These are phyloP conservation scores for Diaporthe sp. DNA, from an alignment of 2,329 filamentous ascomycete genomes.

Conservation along the genomic window DNA sequence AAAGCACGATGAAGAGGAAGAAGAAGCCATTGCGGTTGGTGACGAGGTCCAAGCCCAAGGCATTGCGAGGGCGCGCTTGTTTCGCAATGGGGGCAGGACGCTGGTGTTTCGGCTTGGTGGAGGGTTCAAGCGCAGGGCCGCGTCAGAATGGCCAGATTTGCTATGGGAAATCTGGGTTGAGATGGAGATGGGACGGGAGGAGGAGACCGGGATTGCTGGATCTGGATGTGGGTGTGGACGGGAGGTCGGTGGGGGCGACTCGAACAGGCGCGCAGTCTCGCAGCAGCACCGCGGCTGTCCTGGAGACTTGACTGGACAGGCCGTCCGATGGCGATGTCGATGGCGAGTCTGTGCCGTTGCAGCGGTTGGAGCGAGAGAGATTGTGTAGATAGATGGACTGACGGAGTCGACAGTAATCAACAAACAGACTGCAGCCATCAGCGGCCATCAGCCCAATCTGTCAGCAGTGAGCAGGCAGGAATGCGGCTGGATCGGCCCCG, in stretches of 20 bases:
- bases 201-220: slow-evolving; percentile 15
- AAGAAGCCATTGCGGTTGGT: not conserved
- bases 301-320: not conserved
- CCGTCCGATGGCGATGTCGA: not conserved
- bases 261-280: not conserved
- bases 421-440: too few relatives aligned
- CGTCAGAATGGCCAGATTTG: slow-evolving; percentile 31
- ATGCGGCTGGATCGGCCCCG: slow-evolving; percentile 15
- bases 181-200: slow-evolving; percentile 3
- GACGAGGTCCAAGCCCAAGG: slow-evolving; percentile 25
- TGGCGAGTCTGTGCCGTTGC: not conserved
- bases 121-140: slow-evolving; percentile 26
- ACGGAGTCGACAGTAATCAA: not conserved
- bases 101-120: slow-evolving; percentile 29
- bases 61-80: slow-evolving; percentile 30
- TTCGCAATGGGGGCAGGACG: slow-evolving; percentile 7
- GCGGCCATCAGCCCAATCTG: not conserved
- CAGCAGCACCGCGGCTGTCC: not conserved
- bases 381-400: not conserved
- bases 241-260: not conserved
- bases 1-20: not conserved
- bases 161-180: slow-evolving; percentile 10
- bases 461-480: not conserved
- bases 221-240: not conserved
- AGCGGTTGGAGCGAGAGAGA: not conserved